Evolutionary conservation across 2,329 filamentous ascomycete genomes (phyloP), one percentile per base, ranked within the genome.

Genomic region (Cercospora nicotianae): DNA sequence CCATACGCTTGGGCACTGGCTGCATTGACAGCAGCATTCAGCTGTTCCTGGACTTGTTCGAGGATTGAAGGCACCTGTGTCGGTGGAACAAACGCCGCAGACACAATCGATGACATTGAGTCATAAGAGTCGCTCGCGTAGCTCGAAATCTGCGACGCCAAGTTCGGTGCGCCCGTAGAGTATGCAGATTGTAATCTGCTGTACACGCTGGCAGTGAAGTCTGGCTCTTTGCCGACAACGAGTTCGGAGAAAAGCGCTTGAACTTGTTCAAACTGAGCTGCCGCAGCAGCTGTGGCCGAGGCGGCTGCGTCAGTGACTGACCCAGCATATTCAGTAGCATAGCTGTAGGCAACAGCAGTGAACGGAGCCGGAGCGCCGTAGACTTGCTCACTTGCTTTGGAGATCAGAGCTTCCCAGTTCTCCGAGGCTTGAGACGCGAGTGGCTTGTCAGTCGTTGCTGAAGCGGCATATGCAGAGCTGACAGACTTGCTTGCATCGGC

Each of bases 141-240:
- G 66, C 84, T 87, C 9, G 85, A 87, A 82, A 86, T 23, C 26
- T 82, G 85, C 3, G 84, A 85, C 5, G 68, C 69, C 7, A 85
- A 81, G 0, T 84, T 87, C 0, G 87, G 84, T 1, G 86, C 81
- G 1, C 88, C 90, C 0, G 89, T 91, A 26, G 88, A 87, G 75
- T 94, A 95, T 0, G 88, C 91, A 3, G 86, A 89, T 65, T 87
- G 87, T 12, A 96, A 84, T 62, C 90, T 87, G 63, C 83, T 87
- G 79, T 93, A 88, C 3, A 94, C 90, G 67, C 91, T 93, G 75
- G 96, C 91, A 0, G 90, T 93, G 74, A 93, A 96, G 13, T 89
- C 88, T 0, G 91, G 89, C 76, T 96, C 92, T 77, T 90, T 92
- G 63, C 91, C 93, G 48, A 85, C 81, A 13, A 96, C 83, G 1